These are phyloP conservation scores for Nelumbo lutea DNA, from an alignment of 164 flowering plant genomes.

Conservation along the genomic window DNA sequence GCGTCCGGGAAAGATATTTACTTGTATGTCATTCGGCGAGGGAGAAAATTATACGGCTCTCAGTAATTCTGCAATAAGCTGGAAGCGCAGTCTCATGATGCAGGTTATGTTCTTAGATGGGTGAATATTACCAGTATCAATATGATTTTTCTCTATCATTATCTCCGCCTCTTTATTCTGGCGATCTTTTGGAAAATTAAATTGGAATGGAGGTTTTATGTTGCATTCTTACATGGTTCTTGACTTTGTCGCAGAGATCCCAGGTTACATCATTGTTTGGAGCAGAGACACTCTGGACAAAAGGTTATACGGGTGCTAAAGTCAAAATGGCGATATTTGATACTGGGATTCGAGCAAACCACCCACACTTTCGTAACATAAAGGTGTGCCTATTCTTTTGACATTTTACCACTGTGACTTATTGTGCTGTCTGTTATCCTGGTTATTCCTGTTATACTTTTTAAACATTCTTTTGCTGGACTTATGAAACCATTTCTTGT, in stretches of 20 bases:
- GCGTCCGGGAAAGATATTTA: constrained; percentile 86
- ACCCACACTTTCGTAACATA: constrained; percentile 95
- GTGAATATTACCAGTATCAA: too few relatives aligned
- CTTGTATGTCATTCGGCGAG: constrained; percentile 70
- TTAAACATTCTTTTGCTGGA: not conserved
- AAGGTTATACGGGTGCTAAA: constrained; percentile 90
- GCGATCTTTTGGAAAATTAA: not conserved
- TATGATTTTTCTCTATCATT: too few relatives aligned
- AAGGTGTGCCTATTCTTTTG: constrained; percentile 49
- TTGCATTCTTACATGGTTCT: not conserved
- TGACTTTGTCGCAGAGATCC: constrained; percentile 53
- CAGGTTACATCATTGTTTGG: constrained; percentile 97
- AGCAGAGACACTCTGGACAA: constrained; percentile 78
- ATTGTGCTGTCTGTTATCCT: not conserved
- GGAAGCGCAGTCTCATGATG: constrained; percentile 51
- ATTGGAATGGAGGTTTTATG: too few relatives aligned
- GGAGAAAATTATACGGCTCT: constrained; percentile 16
- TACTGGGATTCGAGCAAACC: constrained; percentile 92
- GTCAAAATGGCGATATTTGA: constrained; percentile 99
- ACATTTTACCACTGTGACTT: not conserved
- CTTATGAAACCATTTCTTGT: not conserved
- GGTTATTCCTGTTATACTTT: not conserved
- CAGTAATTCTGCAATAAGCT: constrained; percentile 40
- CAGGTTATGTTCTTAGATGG: constrained; percentile 34
- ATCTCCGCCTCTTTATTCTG: not conserved